Conservation (phyloP, 805 yeast genomes). For the Millerozyma miso region DNA sequence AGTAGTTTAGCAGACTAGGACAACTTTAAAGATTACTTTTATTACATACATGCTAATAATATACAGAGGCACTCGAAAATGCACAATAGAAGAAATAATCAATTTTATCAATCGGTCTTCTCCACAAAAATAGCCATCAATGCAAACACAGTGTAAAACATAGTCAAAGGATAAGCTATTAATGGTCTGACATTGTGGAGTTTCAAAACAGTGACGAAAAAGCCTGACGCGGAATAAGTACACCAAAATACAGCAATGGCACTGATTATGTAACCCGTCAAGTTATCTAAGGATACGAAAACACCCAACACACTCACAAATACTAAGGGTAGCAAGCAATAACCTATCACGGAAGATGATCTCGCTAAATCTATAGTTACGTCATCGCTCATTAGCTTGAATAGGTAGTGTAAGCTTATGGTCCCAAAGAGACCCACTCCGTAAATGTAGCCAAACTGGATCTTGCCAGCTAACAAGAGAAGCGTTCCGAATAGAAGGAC, state of each 20-base stretch:
- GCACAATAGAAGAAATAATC: neutral
- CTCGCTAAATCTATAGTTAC: slow-evolving; percentile 55
- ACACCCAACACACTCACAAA: slow-evolving; percentile 70
- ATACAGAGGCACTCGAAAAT: neutral
- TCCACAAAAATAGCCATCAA: slow-evolving; percentile 86
- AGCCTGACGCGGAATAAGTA: slow-evolving; percentile 88
- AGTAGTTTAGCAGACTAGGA: neutral
- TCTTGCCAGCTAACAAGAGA: slow-evolving; percentile 81
- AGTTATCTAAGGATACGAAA: slow-evolving; percentile 61
- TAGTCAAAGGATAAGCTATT: slow-evolving; percentile 86
- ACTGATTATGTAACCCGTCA: slow-evolving; percentile 67
- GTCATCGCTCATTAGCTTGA: slow-evolving; percentile 79
- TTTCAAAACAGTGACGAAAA: slow-evolving; percentile 80
- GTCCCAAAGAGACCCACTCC: slow-evolving; percentile 95
- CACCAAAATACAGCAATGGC: slow-evolving; percentile 79
- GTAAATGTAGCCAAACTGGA: slow-evolving; percentile 94
- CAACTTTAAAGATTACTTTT: neutral
- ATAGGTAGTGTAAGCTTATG: slow-evolving; percentile 72
- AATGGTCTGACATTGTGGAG: slow-evolving; percentile 81
- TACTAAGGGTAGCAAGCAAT: slow-evolving; percentile 88
- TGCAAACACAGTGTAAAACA: slow-evolving; percentile 92
- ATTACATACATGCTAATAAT: slow-evolving; percentile 1
- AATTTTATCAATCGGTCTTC: slow-evolving; percentile 16
- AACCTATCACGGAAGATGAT: slow-evolving; percentile 90
- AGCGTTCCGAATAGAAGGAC: slow-evolving; percentile 83